These are phyloP conservation scores for Pholiota molesta DNA, from an alignment of 768 basidiomycete species.

Conservation along the genomic window DNA sequence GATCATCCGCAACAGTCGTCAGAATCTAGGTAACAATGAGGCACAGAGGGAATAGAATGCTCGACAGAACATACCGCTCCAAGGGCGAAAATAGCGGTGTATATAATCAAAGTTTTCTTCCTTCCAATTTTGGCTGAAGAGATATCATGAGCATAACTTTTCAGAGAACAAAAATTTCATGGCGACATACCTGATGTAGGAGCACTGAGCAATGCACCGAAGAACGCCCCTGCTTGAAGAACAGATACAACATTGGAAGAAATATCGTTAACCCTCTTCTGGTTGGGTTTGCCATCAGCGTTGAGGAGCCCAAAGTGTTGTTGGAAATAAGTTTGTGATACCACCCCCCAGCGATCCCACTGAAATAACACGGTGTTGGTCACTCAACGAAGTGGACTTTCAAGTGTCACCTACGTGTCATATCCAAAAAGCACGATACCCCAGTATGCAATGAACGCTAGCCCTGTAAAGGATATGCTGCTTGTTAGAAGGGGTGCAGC, in stretches of 20 bases:
- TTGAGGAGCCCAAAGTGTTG: conserved; percentile 7
- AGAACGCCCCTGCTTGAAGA: conserved; percentile 86
- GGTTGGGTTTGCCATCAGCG: conserved; percentile 1
- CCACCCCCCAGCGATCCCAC: conserved; percentile 47
- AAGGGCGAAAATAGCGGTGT: conserved; percentile 63
- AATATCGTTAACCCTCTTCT: conserved; percentile 44
- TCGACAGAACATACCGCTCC: conserved; percentile 61
- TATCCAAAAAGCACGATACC: conserved; percentile 86
- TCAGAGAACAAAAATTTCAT: not conserved
- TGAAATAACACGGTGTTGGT: not conserved
- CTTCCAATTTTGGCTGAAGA: conserved; percentile 64
- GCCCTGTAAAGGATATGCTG: conserved; percentile 42
- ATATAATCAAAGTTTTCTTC: conserved; percentile 61
- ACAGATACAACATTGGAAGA: conserved; percentile 89
- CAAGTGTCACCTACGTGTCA: conserved; percentile 43
- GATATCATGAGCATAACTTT: not conserved
- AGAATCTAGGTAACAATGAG: conserved; percentile 51
- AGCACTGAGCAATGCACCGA: conserved; percentile 77
- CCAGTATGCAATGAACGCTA: conserved; percentile 77
- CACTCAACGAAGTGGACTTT: not conserved
- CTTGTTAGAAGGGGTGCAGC: not conserved
- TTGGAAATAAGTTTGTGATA: conserved; percentile 51
- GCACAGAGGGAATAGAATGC: not conserved
- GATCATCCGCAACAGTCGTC: conserved; percentile 63
- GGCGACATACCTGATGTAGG: conserved; percentile 61